Evolutionary conservation across 75 land plant genomes (phyloP).

Genomic region (Selaginella moellendorffii): DNA sequence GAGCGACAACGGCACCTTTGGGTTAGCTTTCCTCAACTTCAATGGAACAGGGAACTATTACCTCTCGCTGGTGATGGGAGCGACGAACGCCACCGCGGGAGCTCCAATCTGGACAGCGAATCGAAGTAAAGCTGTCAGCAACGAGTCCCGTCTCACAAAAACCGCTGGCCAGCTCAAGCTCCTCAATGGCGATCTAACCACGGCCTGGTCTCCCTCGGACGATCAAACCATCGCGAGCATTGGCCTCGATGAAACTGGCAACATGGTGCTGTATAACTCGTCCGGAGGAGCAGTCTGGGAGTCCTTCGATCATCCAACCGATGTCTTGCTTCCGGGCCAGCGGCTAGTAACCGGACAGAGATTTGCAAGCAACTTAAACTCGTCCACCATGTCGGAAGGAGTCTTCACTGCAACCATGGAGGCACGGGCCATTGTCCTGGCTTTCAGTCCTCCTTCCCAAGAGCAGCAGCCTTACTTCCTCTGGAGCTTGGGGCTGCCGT

Average conservation of each 20-base stretch:
- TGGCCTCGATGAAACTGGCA: neutral
- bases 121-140: neutral
- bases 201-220: too few species aligned
- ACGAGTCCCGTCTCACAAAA: neutral
- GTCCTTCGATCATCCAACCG: slow-evolving; percentile 2
- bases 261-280: neutral
- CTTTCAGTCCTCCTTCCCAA: neutral
- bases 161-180: neutral
- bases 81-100: neutral
- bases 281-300: neutral
- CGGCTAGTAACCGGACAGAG: neutral
- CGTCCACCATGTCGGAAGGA: neutral
- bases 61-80: neutral
- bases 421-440: neutral
- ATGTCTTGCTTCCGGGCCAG: neutral
- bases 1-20: neutral
- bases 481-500: neutral
- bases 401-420: neutral
- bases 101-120: neutral
- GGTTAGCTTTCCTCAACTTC: neutral
- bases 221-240: neutral
- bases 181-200: neutral
- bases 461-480: neutral
- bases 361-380: neutral
- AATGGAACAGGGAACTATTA: neutral